A percentile compares a stretch with the other conserved stretches of the same genome.
phyloP scores from a whole-genome alignment of 176 grass and related monocot genomes.

The Musa troglodytarum region DNA sequence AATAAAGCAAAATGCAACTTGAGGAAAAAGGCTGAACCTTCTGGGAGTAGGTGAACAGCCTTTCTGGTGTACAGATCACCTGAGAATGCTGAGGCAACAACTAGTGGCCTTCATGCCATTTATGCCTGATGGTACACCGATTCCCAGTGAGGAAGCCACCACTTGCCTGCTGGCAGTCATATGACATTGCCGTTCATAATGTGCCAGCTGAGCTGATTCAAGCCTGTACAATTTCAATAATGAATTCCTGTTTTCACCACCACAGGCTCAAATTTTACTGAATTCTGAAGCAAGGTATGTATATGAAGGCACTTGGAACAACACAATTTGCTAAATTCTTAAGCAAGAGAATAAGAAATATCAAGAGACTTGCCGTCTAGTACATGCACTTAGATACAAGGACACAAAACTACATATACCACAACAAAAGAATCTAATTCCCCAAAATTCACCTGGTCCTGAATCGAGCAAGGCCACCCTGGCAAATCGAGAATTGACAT shows the following conservation, averaged over 20 bases:
- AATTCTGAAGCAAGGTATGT: no score
- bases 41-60: no score
- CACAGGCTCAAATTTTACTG: not conserved
- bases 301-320: not conserved
- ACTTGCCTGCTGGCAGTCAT: not conserved
- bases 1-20: no score
- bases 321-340: not conserved
- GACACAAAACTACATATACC: not conserved
- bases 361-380: not conserved
- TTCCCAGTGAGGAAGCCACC: not conserved
- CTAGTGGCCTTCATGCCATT: no score
- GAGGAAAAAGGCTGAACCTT: no score
- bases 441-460: not conserved
- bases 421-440: conserved; percentile 2
- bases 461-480: no score
- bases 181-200: not conserved
- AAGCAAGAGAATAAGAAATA: not conserved
- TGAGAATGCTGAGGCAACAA: no score
- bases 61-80: no score
- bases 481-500: not conserved
- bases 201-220: not conserved
- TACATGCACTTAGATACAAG: not conserved
- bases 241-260: not conserved
- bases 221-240: not conserved
- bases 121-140: no score